These are phyloP conservation scores for Zymoseptoria crescenta DNA, from an alignment of 2,329 filamentous ascomycete species.

Conservation along the genomic window DNA sequence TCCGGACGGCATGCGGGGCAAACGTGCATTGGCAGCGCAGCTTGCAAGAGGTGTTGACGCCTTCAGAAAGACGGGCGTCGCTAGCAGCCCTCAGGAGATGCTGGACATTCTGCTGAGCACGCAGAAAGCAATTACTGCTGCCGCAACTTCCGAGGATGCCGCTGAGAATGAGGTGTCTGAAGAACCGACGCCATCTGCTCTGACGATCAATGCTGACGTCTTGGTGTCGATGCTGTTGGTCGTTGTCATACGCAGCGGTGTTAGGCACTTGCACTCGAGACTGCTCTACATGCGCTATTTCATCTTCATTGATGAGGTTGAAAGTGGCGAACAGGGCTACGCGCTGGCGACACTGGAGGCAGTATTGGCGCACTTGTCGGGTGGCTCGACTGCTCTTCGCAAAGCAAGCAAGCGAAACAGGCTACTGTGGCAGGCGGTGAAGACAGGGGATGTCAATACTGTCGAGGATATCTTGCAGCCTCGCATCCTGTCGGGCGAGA, in stretches of 20 bases:
- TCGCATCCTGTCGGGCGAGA: constrained; percentile 6
- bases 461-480: constrained; percentile 76
- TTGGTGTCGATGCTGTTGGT: constrained; percentile 84
- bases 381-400: constrained; percentile 72
- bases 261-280: constrained; percentile 78
- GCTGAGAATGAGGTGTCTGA: constrained; percentile 27
- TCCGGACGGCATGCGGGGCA: constrained; percentile 67
- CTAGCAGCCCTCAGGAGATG: constrained; percentile 82
- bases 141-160: constrained; percentile 26
- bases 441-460: constrained; percentile 65
- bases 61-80: constrained; percentile 75
- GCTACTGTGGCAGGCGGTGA: constrained; percentile 77
- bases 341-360: constrained; percentile 93
- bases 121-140: constrained; percentile 69
- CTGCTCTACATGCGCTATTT: constrained; percentile 95
- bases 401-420: constrained; percentile 81
- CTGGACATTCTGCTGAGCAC: constrained; percentile 70
- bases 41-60: constrained; percentile 74
- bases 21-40: constrained; percentile 70
- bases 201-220: constrained; percentile 78
- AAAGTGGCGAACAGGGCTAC: constrained; percentile 92
- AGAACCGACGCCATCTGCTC: constrained; percentile 44
- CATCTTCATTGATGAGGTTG: constrained; percentile 95
- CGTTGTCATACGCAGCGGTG: constrained; percentile 84
- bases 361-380: constrained; percentile 77